Base-by-base conservation (phyloP, 306 rosid species). In the Trifolium fragiferum region DNA sequence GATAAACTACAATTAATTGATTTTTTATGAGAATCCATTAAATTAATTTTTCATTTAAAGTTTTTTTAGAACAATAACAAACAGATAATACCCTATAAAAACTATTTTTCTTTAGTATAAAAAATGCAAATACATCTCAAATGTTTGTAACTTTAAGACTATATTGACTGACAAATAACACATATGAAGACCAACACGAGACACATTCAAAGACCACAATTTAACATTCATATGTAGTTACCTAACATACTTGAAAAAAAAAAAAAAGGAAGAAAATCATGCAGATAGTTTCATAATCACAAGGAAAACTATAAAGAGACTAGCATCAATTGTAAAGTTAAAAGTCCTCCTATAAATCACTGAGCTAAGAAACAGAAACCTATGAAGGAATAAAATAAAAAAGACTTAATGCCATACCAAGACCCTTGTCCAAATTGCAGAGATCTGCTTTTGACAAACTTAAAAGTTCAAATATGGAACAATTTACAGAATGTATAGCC, bases 291-390 rank as follows among this genome's bases (percentile, higher is more conserved):
- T 27, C 43, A 27, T 66, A 23, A 43, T 43, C 21, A 66, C 55
- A 2, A 10, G 15, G 38, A 70, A 74, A 15, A 60, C 27, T 25
- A 53, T 43, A 40, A 11, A 55, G 72, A 54, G 49, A 73, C 47
- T 53, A 46, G 35, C 66, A 60, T 73, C 57, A 73, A 47, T 59
- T 65, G 76, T 74, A 3, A 77, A 46, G 23, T 43, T 7, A 25
- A 58, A 27, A 12, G 64, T 58, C 41, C 79, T 65, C 61, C 35
- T 16, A 83, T 80, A 57, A 57, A 80, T 69, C 43, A 70, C 19
- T 49, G 77, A 10, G 57, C 81, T 49, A 47, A 69, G 74, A 73
- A 46, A 30, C 66, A 69, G 74, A 73, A 46, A 30, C 66, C 83
- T 70, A 65, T 20, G 44, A 33, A 33, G 62, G 19, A 38, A 41